Conservation (phyloP, 2,329 filamentous ascomycete species). For the Colletotrichum musae region DNA sequence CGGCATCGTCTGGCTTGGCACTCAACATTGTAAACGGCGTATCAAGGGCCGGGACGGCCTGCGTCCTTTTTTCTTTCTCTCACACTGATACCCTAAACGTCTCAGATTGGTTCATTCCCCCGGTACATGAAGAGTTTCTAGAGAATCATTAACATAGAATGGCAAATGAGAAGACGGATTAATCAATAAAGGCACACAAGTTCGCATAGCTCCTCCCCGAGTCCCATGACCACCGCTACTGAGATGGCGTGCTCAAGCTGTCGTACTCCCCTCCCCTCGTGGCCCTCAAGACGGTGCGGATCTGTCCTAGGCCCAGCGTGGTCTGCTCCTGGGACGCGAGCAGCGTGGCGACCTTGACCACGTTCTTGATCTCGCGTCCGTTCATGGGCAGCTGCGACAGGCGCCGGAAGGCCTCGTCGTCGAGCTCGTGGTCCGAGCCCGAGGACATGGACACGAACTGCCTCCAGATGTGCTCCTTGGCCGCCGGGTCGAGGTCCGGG, state of each 20-base stretch:
- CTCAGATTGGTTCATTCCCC: conserved; percentile 1
- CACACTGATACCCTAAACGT: conserved; percentile 11
- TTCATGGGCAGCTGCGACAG: conserved; percentile 42
- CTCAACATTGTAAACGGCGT: conserved; percentile 2
- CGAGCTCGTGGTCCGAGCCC: conserved; percentile 29
- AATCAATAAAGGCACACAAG: too few species aligned
- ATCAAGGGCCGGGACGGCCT: neutral
- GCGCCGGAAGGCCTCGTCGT: conserved; percentile 27
- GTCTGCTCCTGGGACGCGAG: neutral
- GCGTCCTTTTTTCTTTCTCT: conserved; percentile 6
- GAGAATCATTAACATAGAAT: neutral
- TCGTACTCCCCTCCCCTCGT: neutral
- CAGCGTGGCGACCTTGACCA: neutral
- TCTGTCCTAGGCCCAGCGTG: neutral
- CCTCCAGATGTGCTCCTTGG: conserved; percentile 46
- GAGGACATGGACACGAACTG: conserved; percentile 36
- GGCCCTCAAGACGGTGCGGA: neutral
- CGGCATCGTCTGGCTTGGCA: neutral
- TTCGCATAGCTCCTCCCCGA: too few species aligned
- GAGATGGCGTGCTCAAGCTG: too few species aligned
- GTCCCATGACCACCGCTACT: too few species aligned
- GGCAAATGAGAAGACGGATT: neutral
- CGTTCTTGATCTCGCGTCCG: conserved; percentile 46
- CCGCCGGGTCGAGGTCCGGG: conserved; percentile 44
- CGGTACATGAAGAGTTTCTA: neutral